These are phyloP conservation scores for Capniomyces stellatus DNA, from an alignment of 371 early-diverging fungal genomes.

Conservation along the genomic window DNA sequence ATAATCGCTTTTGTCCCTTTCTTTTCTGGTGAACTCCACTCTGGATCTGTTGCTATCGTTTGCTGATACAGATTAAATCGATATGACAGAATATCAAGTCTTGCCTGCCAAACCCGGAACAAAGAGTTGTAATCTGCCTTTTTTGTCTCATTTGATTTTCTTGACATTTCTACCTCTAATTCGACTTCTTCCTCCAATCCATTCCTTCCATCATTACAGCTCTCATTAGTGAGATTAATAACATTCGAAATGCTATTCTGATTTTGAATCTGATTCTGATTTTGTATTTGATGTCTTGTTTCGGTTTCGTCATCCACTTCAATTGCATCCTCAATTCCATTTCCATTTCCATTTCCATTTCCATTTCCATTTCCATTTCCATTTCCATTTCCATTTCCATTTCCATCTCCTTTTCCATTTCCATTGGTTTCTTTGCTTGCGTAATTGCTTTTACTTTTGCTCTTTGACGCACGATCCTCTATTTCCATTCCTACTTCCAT, in stretches of 20 bases:
- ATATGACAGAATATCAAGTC: constrained; percentile 1
- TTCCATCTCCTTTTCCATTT: background rate
- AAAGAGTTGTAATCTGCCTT: background rate
- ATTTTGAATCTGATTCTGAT: too few species aligned
- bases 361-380: background rate
- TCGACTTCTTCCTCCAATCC: background rate
- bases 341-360: background rate
- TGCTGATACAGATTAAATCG: background rate
- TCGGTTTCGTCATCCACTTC: background rate
- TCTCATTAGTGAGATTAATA: too few species aligned
- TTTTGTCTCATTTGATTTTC: background rate
- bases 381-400: background rate
- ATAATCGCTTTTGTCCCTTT: background rate
- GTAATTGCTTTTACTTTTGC: background rate
- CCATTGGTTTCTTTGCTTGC: background rate
- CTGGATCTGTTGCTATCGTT: background rate
- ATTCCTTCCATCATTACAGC: background rate
- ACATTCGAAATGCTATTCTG: too few species aligned
- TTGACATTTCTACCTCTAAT: background rate
- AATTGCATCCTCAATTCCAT: background rate
- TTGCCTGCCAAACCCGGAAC: constrained; percentile 2
- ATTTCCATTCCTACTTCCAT: background rate
- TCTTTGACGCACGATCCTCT: background rate
- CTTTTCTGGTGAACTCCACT: background rate
- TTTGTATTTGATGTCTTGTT: too few species aligned